Base-by-base conservation (phyloP, 2,329 filamentous ascomycete genomes). In the Fusarium pininemorale region DNA sequence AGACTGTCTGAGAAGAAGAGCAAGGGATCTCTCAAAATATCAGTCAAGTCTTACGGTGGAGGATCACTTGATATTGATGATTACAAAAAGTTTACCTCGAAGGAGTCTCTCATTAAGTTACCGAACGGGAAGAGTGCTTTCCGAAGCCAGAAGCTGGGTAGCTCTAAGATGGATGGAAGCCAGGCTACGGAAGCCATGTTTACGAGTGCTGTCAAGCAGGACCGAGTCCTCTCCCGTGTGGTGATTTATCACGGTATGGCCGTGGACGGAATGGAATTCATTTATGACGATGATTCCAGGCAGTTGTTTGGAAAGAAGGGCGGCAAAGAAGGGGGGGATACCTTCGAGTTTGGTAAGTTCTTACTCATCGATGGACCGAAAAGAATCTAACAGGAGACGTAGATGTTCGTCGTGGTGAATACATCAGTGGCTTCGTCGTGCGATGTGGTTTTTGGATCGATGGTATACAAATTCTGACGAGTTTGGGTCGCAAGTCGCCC, bases 381-480 rank as follows among this genome's bases (percentile, higher is more conserved):
- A 48, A 28, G 30, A 39, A 60, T 70, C 76, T 78, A 69, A 78
- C 53, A 54, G 67, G 11, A 32, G n/a, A 55, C n/a, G 88, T 66
- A 93, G 95, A 98, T 82, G 91, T 94, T 39, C 90, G 94, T 48
- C 91, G 91, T 62, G 95, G 95, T 63, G 96, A 99, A 84, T 92
- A 93, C 70, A 87, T 99, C 50, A 90, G 94, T 68, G 96, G 96
- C 14, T 98, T 99, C 81, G 89, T 92, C 76, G 86, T 98, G 58
- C 88, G 95, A 74, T 91, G 93, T 56, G 95, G 94, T 28, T 86
- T 90, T 68, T 96, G 93, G 90, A 92, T 98, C 74, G 94, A 98
- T 81, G 96, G 92, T 18, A 88, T 98, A 59, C 94, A 98, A 81
- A 92, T 98, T 72, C 85, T 98, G 82, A 98, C 96, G 3, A 98